phyloP scores from a whole-genome alignment of 345 rosid species.

The Tarenaya hassleriana region DNA sequence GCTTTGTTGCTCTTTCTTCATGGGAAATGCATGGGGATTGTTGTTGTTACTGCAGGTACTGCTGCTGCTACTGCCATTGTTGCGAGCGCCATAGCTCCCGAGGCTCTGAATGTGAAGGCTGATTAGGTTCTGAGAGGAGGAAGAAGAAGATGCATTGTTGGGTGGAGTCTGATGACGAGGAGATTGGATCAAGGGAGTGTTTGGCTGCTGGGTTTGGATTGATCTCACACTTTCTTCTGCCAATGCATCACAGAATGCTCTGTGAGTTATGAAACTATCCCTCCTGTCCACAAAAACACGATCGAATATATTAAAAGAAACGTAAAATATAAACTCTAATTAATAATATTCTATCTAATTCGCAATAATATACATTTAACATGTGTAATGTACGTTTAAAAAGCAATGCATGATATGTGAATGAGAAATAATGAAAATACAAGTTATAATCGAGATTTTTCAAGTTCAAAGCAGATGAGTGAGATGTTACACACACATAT shows the following conservation, averaged over 20 bases:
- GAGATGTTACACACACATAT: conserved; percentile 22
- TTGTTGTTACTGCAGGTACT: conserved; percentile 17
- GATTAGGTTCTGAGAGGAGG: conserved; percentile 22
- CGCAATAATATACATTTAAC: too few relatives aligned
- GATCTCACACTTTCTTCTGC: conserved; percentile 83
- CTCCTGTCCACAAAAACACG: conserved; percentile 44
- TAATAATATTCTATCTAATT: not conserved
- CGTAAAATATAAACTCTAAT: conserved; percentile 19
- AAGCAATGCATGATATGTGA: too few relatives aligned
- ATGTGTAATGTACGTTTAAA: too few relatives aligned
- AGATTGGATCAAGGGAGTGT: conserved; percentile 20
- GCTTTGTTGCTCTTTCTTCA: conserved; percentile 48
- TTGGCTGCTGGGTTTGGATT: conserved; percentile 27
- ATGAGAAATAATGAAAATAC: conserved; percentile 12
- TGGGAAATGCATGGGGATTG: conserved; percentile 26
- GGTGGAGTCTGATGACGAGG: conserved; percentile 20
- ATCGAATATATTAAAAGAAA: conserved; percentile 11
- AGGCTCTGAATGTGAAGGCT: conserved; percentile 35
- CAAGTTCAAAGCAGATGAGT: too few relatives aligned
- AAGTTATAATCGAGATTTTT: too few relatives aligned
- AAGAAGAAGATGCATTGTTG: conserved; percentile 24
- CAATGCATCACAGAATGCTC: conserved; percentile 88
- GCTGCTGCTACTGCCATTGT: conserved; percentile 10
- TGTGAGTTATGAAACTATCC: conserved; percentile 91
- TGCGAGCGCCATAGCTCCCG: conserved; percentile 19